Evolutionary conservation across 2,329 filamentous ascomycete genomes (phyloP).

Genomic region (Pochonia chlamydosporia): DNA sequence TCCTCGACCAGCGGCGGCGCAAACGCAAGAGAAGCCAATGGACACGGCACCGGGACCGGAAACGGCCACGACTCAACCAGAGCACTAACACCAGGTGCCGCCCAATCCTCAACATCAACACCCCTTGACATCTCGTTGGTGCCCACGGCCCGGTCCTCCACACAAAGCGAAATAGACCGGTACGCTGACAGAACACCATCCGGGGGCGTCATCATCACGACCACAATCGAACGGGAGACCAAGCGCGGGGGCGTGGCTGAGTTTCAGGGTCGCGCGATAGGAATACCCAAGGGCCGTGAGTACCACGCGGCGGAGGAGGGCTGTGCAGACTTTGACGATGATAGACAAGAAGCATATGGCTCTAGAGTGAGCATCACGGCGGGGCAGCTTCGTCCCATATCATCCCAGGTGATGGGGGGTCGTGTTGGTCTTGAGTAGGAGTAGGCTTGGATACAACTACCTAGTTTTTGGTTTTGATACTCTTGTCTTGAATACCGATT

Average conservation of each 20-base stretch:
- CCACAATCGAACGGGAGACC: conserved; percentile 29
- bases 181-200: not conserved
- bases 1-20: conserved; percentile 8
- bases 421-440: no score
- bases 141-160: not conserved
- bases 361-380: conserved; percentile 1
- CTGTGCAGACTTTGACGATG: not conserved
- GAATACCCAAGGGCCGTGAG: not conserved
- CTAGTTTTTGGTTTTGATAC: no score
- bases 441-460: no score
- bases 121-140: not conserved
- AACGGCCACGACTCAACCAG: conserved; percentile 1
- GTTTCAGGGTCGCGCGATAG: not conserved
- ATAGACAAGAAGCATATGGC: not conserved
- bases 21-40: conserved; percentile 10
- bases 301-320: not conserved
- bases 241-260: conserved; percentile 16
- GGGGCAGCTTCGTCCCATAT: no score
- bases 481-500: no score
- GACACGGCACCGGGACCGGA: no score
- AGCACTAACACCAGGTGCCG: conserved; percentile 4
- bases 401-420: no score
- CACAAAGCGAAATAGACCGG: not conserved
- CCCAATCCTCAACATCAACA: not conserved
- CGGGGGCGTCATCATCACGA: conserved; percentile 28